Base-by-base conservation (phyloP, 2,329 filamentous ascomycete genomes). In the Knufia fluminis region DNA sequence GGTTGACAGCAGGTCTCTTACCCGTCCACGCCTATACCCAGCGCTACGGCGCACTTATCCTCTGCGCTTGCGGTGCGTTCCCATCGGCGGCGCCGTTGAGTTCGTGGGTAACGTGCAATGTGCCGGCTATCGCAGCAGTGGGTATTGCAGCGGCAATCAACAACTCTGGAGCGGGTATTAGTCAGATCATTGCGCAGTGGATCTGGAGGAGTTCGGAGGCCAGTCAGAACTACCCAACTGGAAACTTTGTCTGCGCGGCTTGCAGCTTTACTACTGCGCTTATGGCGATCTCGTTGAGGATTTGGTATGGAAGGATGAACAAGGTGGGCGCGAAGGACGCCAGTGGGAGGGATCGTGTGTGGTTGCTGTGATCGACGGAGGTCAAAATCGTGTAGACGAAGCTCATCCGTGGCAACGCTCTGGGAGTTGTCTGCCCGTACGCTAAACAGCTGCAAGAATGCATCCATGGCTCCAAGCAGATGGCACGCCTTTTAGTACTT, bases 21-120 rank as follows among this genome's bases (percentile, higher is more conserved):
- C 79, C 83, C 0, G 66, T 80, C 0, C 68, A 77, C 36, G 71
- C 76, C 2, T 85, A 82, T 16, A 43, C 69, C 59, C 62, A 69
- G 10, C 77, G 83, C 16, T 86, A 86, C 60, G 82, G 79, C 32
- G 82, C 79, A 52, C 72, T 86, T 7, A 82, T 86, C 22, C 68
- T 86, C 38, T 82, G 80, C 0, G 72, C 79, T 1, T 75, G 77
- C 1, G 83, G 83, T 1, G 71, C 81, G 0, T 86, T 87, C 53
- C 74, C 80, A 1, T 82, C 78, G 56, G 82, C 86, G 41, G 81
- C 83, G 0, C 81, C 82, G 0, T 71, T 86, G 49, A 69, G 84
- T 1, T 82, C 80, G 9, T 85, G 81, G 82, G 67, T 85, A 4
- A 79, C 78, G 8, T 79, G 77, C 28, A 86, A 86, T 59, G 68